Conservation (phyloP, 495 filamentous ascomycete genomes). For the Pyronema omphalodes region DNA sequence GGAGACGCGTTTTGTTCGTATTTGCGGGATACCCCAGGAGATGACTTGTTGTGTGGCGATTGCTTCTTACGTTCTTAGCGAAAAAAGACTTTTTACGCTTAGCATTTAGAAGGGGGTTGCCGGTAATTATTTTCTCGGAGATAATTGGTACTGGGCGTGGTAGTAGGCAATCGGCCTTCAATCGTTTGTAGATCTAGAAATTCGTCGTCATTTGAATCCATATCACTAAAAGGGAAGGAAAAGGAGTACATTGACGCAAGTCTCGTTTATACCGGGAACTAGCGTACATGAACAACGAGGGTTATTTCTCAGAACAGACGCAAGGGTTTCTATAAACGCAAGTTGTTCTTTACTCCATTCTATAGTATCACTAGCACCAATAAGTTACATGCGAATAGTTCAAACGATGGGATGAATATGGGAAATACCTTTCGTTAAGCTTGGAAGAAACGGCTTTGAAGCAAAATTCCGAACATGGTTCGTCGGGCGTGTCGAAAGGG, state of each 20-base stretch:
- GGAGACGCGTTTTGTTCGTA: conserved; percentile 19
- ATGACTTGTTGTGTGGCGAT: background rate
- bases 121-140: background rate
- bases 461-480: conserved; percentile 13
- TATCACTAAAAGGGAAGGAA: background rate
- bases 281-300: conserved; percentile 17
- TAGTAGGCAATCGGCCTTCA: conserved; percentile 13
- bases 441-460: conserved; percentile 1
- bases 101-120: background rate
- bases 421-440: conserved; percentile 6
- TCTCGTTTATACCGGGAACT: conserved; percentile 16
- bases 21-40: conserved; percentile 21
- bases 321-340: conserved; percentile 10
- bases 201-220: background rate
- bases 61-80: too few relatives aligned
- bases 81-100: conserved; percentile 18
- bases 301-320: conserved; percentile 19
- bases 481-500: conserved; percentile 3
- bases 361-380: too few relatives aligned
- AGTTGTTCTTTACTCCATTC: conserved; percentile 15
- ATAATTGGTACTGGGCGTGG: background rate
- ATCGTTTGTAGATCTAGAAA: conserved; percentile 12
- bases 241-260: conserved; percentile 16
- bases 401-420: too few relatives aligned
- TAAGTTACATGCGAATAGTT: too few relatives aligned